Evolutionary conservation across 208 protist genomes (phyloP).

Genomic region (Chromosphaera perkinsii): DNA sequence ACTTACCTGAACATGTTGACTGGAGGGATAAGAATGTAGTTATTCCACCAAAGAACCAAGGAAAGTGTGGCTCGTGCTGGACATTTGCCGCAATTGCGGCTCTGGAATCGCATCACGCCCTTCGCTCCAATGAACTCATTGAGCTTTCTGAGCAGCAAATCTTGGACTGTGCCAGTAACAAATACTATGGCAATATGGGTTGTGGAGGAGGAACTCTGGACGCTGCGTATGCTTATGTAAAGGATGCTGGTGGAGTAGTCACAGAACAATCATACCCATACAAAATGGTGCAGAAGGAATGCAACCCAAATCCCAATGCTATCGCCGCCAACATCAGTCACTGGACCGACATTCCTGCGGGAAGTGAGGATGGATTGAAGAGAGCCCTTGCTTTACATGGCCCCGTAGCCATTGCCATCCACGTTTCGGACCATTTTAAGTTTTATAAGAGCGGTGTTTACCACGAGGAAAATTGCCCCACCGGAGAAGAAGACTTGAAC

Average conservation of each 20-base stretch:
- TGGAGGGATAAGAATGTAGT: too few species aligned
- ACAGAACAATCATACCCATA: neutral
- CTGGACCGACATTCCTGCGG: slow-evolving; percentile 50
- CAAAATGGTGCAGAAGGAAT: too few species aligned
- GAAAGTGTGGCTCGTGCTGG: slow-evolving; percentile 90
- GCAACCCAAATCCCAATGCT: too few species aligned
- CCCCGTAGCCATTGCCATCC: slow-evolving; percentile 78
- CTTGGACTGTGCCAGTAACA: slow-evolving; percentile 68
- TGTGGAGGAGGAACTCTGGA: slow-evolving; percentile 15
- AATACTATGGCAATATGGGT: slow-evolving; percentile 11
- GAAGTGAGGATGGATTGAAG: slow-evolving; percentile 51
- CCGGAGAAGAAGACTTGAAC: slow-evolving; percentile 17
- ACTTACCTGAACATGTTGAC: too few species aligned
- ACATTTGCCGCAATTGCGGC: slow-evolving; percentile 83
- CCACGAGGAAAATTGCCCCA: slow-evolving; percentile 24
- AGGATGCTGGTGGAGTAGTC: slow-evolving; percentile 11
- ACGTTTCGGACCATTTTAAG: slow-evolving; percentile 49
- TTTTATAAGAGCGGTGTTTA: slow-evolving; percentile 29
- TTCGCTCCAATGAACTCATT: slow-evolving; percentile 57
- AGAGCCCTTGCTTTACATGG: slow-evolving; percentile 57
- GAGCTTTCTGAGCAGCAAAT: slow-evolving; percentile 84
- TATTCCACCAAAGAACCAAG: slow-evolving; percentile 40
- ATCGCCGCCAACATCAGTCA: slow-evolving; percentile 66
- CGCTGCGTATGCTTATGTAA: slow-evolving; percentile 18
- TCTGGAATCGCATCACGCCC: slow-evolving; percentile 70